phyloP scores from a whole-genome alignment of 768 basidiomycete genomes.

The Rhizopogon vinicolor region DNA sequence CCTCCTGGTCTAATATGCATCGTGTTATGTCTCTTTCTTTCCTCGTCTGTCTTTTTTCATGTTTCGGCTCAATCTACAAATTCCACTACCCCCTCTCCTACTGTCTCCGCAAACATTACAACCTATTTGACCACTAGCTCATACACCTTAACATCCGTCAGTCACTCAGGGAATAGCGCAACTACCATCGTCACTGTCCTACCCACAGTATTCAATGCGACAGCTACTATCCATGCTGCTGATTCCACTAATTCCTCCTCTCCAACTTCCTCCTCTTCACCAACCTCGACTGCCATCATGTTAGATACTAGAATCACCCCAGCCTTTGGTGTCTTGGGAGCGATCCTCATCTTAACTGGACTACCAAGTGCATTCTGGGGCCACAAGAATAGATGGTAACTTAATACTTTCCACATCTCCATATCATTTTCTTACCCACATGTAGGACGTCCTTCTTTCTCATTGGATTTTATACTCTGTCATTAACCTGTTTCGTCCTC shows the following conservation, averaged over 20 bases:
- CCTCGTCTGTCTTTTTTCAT: constrained; percentile 22
- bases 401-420: background rate
- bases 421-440: constrained; percentile 8
- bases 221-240: constrained; percentile 45
- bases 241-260: constrained; percentile 44
- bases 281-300: constrained; percentile 30
- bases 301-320: constrained; percentile 73
- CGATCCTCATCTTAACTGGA: constrained; percentile 83
- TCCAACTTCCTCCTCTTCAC: constrained; percentile 38
- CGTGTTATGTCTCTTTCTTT: constrained; percentile 19
- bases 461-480: constrained; percentile 85
- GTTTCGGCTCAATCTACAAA: constrained; percentile 36
- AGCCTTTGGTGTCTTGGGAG: constrained; percentile 87
- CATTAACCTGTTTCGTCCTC: constrained; percentile 82
- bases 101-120: constrained; percentile 34
- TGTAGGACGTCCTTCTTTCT: constrained; percentile 90
- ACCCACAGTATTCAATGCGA: constrained; percentile 61
- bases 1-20: constrained; percentile 1
- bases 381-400: constrained; percentile 91
- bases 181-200: constrained; percentile 49
- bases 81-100: constrained; percentile 14
- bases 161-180: constrained; percentile 42
- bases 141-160: constrained; percentile 43
- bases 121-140: constrained; percentile 53
- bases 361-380: constrained; percentile 88